Base-by-base conservation (phyloP, 805 yeast genomes). In the Zygosaccharomyces gambellarensis region DNA sequence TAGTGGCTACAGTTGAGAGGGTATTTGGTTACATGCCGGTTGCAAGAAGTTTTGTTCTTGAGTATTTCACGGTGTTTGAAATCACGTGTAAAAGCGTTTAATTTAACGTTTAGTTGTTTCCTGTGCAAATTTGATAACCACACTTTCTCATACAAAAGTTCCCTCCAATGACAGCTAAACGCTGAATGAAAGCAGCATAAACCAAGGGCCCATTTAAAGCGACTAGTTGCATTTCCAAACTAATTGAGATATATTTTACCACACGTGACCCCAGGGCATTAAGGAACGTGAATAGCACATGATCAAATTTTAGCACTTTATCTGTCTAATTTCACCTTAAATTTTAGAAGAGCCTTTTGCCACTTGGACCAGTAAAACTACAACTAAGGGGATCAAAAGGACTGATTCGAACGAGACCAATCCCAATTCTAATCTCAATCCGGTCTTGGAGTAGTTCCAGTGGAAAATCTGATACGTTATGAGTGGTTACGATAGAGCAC, bases 401-500 rank as follows among this genome's bases (percentile, higher is more conserved):
- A 25, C 9, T 25, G 9, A 25, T 6, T 25, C 9, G 28, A 8
- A 25, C 28, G 28, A 25, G 9, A 25, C 9, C 28, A 6, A 25
- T 25, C 9, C 9, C 28, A 6, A 25, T 25, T 25, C 9, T 25
- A 25, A 25, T 25, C 9, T 2, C 28, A 25, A 25, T 25, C 28
- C 28, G 1, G 9, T 25, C 28, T 25, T 25, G 28, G 28, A 8
- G 28, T 2, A 34, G 5, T 34, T 14, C 22, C 4, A 17, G 10
- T 11, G 22, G 19, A 14, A 17, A 21, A 34, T 34, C 14, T 21
- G 14, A 34, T 12, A 14, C 10, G 27, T 11, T 8, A 92, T 92
- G 99, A 88, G 97, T 78, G 98, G 99, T 55, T 92, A 92, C 96
- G 99, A 92, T 72, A 83, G 98, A 79, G 99, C 99, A 49, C 80